Conservation (phyloP, 257 asterid species). For the Henckelia pumila region DNA sequence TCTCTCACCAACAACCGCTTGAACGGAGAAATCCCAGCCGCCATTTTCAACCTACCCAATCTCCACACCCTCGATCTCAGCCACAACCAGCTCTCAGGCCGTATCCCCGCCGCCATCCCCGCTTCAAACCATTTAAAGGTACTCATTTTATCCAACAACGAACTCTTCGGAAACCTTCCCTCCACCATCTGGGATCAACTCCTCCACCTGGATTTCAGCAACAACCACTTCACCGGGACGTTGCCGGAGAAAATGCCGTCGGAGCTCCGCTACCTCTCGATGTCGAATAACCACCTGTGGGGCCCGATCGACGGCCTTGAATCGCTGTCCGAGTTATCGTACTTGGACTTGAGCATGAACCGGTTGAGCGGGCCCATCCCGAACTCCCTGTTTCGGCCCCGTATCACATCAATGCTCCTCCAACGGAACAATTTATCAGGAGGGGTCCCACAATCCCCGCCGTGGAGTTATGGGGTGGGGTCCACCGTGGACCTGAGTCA, state of each 20-base stretch:
- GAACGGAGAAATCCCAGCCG: conserved; percentile 47
- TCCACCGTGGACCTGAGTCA: conserved; percentile 73
- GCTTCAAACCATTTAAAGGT: conserved; percentile 33
- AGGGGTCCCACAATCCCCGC: conserved; percentile 41
- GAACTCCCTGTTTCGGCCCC: conserved; percentile 37
- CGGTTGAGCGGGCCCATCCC: conserved; percentile 69
- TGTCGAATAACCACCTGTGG: conserved; percentile 51
- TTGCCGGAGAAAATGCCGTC: conserved; percentile 47
- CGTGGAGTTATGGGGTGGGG: conserved; percentile 30
- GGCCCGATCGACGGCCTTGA: conserved; percentile 53
- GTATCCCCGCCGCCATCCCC: conserved; percentile 33
- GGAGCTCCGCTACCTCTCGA: conserved; percentile 57
- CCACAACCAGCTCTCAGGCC: conserved; percentile 54
- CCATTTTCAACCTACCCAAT: conserved; percentile 36
- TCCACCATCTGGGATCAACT: conserved; percentile 33
- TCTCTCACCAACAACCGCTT: conserved; percentile 65
- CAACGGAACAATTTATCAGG: conserved; percentile 92
- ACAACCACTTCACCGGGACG: conserved; percentile 47
- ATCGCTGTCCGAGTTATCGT: conserved; percentile 41
- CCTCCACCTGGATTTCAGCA: conserved; percentile 63
- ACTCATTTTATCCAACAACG: conserved; percentile 45
- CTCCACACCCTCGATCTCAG: conserved; percentile 84
- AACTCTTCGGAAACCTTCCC: conserved; percentile 45
- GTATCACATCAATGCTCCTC: conserved; percentile 55
- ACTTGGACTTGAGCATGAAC: conserved; percentile 78